These are phyloP conservation scores for Malassezia vespertilionis DNA, from an alignment of 1,284 basidiomycete species.

Conservation along the genomic window DNA sequence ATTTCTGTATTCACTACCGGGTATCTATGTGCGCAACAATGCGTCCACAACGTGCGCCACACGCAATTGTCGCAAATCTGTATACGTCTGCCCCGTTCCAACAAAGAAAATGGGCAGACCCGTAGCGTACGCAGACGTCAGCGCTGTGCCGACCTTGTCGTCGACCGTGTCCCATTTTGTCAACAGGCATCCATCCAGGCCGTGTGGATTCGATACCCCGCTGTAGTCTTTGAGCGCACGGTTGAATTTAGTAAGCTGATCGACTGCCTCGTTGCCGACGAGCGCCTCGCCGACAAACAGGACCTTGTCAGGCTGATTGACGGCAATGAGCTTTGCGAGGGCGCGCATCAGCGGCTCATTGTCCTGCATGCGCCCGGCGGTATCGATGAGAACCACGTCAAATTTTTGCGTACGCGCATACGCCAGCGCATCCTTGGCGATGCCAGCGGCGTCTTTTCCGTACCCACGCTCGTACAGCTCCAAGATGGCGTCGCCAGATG, in stretches of 20 bases:
- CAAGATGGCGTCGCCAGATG: slow-evolving; percentile 50
- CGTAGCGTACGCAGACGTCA: slow-evolving; percentile 41
- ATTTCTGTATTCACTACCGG: background rate
- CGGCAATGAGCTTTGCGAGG: slow-evolving; percentile 40
- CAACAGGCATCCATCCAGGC: slow-evolving; percentile 43
- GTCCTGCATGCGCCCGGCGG: slow-evolving; percentile 47
- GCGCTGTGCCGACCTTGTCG: slow-evolving; percentile 45
- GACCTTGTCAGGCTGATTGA: slow-evolving; percentile 45
- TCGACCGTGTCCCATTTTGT: slow-evolving; percentile 47
- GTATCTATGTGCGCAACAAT: slow-evolving; percentile 34
- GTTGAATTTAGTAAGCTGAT: slow-evolving; percentile 45
- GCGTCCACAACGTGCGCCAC: slow-evolving; percentile 45
- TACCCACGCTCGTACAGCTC: slow-evolving; percentile 95
- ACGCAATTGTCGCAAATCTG: slow-evolving; percentile 41
- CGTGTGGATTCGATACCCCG: slow-evolving; percentile 37
- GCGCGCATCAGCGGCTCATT: slow-evolving; percentile 47
- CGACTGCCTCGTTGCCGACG: slow-evolving; percentile 47
- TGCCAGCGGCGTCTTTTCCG: slow-evolving; percentile 94
- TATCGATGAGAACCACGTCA: slow-evolving; percentile 46
- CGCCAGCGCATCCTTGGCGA: slow-evolving; percentile 81
- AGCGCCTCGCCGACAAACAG: slow-evolving; percentile 47
- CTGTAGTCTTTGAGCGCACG: slow-evolving; percentile 43
- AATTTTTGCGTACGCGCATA: slow-evolving; percentile 37
- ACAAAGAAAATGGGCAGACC: slow-evolving; percentile 46
- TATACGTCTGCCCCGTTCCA: slow-evolving; percentile 46